phyloP scores from a whole-genome alignment of 1,284 basidiomycete genomes.

The Cryptococcus sp. region DNA sequence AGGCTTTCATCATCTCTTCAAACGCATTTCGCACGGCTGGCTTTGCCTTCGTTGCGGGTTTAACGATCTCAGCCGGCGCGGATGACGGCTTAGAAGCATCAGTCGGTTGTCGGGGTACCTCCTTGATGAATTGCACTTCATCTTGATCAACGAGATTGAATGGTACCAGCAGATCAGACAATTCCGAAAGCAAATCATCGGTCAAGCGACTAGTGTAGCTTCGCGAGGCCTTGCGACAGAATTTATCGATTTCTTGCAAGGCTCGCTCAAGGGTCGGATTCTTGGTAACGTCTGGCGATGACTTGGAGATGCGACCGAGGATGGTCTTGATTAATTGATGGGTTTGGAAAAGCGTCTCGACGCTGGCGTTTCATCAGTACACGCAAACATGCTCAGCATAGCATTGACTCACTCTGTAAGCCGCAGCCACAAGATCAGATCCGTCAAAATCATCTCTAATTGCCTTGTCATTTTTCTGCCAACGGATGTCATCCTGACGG shows the following conservation, averaged over 20 bases:
- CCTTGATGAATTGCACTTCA: conserved; percentile 43
- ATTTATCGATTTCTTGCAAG: conserved; percentile 49
- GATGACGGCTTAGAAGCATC: not conserved
- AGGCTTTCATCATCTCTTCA: conserved; percentile 48
- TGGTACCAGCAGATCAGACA: conserved; percentile 46
- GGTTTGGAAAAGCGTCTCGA: conserved; percentile 82
- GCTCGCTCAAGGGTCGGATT: conserved; percentile 32
- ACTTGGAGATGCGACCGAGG: conserved; percentile 58
- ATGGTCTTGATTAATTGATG: conserved; percentile 77
- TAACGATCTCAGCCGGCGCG: not conserved
- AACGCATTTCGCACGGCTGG: conserved; percentile 42
- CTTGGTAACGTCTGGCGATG: conserved; percentile 30
- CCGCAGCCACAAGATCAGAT: conserved; percentile 80
- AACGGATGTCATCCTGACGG: conserved; percentile 50
- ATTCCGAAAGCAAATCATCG: conserved; percentile 50
- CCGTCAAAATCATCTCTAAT: conserved; percentile 73
- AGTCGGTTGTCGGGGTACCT: conserved; percentile 4
- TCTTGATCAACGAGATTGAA: conserved; percentile 44
- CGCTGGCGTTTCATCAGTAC: conserved; percentile 40
- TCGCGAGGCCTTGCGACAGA: conserved; percentile 41
- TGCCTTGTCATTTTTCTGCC: conserved; percentile 74
- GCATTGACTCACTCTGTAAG: conserved; percentile 66
- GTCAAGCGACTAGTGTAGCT: conserved; percentile 49
- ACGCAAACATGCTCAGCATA: not conserved
- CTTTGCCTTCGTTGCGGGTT: conserved; percentile 20